Conservation (phyloP, 306 rosid species). For the Carpinus viminea region DNA sequence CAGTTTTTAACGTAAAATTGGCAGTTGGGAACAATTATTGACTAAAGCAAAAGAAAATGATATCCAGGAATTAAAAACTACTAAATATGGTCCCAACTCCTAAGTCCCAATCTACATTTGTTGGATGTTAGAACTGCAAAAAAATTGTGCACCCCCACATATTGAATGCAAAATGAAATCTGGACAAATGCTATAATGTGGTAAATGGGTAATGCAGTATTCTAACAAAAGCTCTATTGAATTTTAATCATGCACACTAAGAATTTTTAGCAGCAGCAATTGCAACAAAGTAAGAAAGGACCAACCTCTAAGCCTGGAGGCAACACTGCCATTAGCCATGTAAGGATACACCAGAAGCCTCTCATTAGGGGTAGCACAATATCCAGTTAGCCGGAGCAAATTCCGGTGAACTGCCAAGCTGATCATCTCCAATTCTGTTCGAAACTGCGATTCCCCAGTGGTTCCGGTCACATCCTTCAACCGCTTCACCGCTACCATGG, state of each 20-base stretch:
- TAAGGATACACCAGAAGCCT: conserved; percentile 92
- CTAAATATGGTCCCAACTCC: no score
- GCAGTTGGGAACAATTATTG: not conserved
- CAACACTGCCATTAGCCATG: conserved; percentile 97
- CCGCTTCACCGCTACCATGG: conserved; percentile 92
- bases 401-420: conserved; percentile 95
- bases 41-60: not conserved
- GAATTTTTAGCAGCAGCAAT: not conserved
- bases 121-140: no score
- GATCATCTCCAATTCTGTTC: conserved; percentile 95
- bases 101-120: no score
- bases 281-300: conserved; percentile 13
- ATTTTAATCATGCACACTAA: not conserved
- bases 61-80: not conserved
- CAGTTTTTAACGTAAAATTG: not conserved
- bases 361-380: conserved; percentile 78
- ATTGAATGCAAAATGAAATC: no score
- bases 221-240: not conserved
- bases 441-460: conserved; percentile 87
- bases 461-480: conserved; percentile 84
- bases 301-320: conserved; percentile 88
- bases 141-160: no score
- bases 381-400: conserved; percentile 83
- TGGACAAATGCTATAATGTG: no score
- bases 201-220: no score